phyloP scores from a whole-genome alignment of 306 rosid genomes.

The Myrica gale region DNA sequence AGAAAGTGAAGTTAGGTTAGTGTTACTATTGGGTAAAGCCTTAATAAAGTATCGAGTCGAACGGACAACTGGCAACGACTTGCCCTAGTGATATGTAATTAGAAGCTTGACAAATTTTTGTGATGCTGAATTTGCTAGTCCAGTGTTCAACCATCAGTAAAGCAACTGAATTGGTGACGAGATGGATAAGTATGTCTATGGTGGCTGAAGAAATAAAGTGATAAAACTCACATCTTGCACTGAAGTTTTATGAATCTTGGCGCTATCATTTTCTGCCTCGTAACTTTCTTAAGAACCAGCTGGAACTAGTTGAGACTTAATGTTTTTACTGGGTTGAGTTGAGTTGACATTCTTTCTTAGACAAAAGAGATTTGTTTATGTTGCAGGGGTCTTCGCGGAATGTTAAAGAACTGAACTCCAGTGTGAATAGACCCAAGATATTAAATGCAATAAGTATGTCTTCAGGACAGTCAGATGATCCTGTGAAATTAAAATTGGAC shows the following conservation, averaged over 20 bases:
- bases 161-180: not conserved
- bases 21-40: not conserved
- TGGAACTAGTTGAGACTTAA: not conserved
- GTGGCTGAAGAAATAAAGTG: not conserved
- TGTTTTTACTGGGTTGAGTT: conserved; percentile 8
- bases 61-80: not conserved
- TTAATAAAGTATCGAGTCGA: not conserved
- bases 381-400: conserved; percentile 30
- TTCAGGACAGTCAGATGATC: conserved; percentile 60
- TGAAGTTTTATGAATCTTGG: conserved; percentile 2
- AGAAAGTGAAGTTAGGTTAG: not conserved
- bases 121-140: not conserved
- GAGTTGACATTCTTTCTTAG: not conserved
- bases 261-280: not conserved
- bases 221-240: not conserved
- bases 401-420: conserved; percentile 27
- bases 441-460: conserved; percentile 63
- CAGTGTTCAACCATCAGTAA: not conserved
- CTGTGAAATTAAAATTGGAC: conserved; percentile 41
- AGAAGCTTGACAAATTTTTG: not conserved
- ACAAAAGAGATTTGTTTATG: conserved; percentile 3
- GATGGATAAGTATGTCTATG: not conserved
- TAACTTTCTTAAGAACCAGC: not conserved
- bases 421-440: conserved; percentile 31
- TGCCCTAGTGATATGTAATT: not conserved